Percentiles rank a stretch among this genome's conserved stretches.
Evolutionary conservation across 2,329 filamentous ascomycete species (phyloP).

Genomic region (Xylariaceae sp.): DNA sequence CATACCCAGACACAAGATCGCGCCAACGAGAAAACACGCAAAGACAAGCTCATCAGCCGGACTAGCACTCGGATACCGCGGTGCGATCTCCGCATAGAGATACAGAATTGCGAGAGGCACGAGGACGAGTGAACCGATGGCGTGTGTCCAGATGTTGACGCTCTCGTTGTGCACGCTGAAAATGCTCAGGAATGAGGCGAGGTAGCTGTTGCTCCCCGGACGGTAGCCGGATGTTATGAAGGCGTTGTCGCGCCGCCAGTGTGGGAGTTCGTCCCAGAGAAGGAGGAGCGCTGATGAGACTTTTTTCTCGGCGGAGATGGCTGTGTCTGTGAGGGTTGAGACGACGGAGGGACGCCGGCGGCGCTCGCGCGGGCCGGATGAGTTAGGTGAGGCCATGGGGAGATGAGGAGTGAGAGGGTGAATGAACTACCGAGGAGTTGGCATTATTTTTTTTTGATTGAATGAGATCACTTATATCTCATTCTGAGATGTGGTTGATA

Average conservation of each 20-base stretch:
- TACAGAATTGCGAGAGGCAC: slow-evolving; percentile 42
- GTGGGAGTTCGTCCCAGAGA: slow-evolving; percentile 54
- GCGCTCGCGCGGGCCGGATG: slow-evolving; percentile 29
- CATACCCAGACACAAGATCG: slow-evolving; percentile 68
- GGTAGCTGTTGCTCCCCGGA: slow-evolving; percentile 44
- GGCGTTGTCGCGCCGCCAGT: slow-evolving; percentile 56
- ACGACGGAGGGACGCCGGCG: slow-evolving; percentile 30
- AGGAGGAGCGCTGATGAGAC: slow-evolving; percentile 41
- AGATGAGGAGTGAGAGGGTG: not conserved
- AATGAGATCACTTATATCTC: no score
- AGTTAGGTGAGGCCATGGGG: slow-evolving; percentile 6
- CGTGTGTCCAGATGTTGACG: slow-evolving; percentile 60
- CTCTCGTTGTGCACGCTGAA: slow-evolving; percentile 56
- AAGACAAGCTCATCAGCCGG: slow-evolving; percentile 65
- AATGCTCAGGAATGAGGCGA: slow-evolving; percentile 38
- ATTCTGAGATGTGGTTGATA: not conserved
- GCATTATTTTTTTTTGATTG: not conserved
- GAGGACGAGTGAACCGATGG: slow-evolving; percentile 60
- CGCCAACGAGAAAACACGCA: slow-evolving; percentile 72
- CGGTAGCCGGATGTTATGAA: slow-evolving; percentile 53
- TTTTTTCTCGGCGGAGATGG: slow-evolving; percentile 35
- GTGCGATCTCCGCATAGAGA: slow-evolving; percentile 53
- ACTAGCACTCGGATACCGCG: slow-evolving; percentile 61
- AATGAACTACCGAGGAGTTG: not conserved
- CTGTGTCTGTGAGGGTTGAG: slow-evolving; percentile 16